A percentile compares a stretch with the other conserved stretches of the same genome.
phyloP scores from a whole-genome alignment of 768 basidiomycete species.

The Clathrus columnatus region DNA sequence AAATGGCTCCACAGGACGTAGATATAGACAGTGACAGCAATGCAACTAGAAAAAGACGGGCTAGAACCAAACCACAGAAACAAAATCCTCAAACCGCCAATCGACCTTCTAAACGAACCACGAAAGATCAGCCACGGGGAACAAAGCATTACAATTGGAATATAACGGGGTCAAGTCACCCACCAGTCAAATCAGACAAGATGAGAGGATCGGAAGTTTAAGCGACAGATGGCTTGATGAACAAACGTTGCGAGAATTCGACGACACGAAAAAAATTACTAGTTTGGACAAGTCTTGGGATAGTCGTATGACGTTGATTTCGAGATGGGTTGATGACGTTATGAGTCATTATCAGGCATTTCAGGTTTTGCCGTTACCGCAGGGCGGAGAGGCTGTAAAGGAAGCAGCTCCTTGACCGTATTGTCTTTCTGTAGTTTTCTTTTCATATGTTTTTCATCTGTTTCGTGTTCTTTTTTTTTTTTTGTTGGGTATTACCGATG shows the following conservation, averaged over 20 bases:
- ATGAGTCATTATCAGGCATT: neutral
- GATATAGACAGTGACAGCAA: neutral
- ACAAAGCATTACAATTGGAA: neutral
- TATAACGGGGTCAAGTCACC: neutral
- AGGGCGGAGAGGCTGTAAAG: too few species aligned
- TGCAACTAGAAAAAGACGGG: neutral
- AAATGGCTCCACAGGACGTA: neutral
- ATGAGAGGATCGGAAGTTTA: neutral
- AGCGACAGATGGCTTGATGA: neutral
- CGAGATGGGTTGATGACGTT: neutral
- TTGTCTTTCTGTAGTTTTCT: too few species aligned
- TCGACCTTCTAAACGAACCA: neutral
- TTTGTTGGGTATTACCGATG: too few species aligned
- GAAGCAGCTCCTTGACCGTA: too few species aligned
- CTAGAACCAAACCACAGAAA: neutral
- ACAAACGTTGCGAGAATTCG: neutral
- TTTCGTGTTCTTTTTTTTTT: too few species aligned
- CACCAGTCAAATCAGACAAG: neutral
- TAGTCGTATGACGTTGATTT: neutral
- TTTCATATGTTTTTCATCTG: too few species aligned
- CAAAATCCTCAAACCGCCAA: neutral
- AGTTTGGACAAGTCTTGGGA: neutral
- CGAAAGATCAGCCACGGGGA: neutral
- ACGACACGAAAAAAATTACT: neutral
- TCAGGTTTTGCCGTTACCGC: neutral